Evolutionary conservation across 2,329 filamentous ascomycete species (phyloP).

Genomic region (Albophoma yamanashiensis): DNA sequence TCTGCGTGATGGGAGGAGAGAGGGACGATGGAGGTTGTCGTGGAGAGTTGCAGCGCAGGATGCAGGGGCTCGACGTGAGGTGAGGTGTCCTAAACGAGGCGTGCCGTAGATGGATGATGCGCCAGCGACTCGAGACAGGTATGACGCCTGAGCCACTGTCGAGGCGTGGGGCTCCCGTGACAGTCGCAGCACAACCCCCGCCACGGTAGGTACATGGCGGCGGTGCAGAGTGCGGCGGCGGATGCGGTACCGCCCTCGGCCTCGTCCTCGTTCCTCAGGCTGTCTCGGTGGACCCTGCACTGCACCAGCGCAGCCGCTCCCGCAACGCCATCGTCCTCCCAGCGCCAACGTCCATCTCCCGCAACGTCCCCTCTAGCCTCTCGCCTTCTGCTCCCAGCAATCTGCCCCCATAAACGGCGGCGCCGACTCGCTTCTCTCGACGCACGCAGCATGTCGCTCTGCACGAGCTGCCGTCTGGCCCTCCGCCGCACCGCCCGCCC

Average conservation of each 20-base stretch:
- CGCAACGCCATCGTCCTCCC: background rate
- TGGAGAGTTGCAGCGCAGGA: background rate
- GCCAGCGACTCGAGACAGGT: background rate
- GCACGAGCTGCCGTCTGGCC: conserved; percentile 17
- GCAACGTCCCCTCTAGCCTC: background rate
- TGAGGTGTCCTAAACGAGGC: background rate
- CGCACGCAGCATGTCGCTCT: conserved; percentile 16
- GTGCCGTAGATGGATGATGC: background rate
- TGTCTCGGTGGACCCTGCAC: background rate
- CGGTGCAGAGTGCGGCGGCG: background rate
- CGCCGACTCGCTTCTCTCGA: background rate
- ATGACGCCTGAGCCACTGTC: background rate
- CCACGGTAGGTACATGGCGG: background rate
- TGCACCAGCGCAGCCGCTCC: background rate
- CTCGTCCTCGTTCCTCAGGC: background rate
- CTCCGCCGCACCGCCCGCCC: conserved; percentile 3
- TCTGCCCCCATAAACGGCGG: background rate
- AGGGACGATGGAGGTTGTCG: background rate
- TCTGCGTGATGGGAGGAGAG: background rate
- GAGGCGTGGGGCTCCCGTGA: background rate
- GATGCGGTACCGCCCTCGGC: too few relatives aligned
- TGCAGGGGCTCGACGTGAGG: background rate
- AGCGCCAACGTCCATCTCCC: background rate
- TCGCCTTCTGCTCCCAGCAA: background rate
- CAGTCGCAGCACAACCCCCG: background rate